A percentile compares a stretch with the other conserved stretches of the same genome.
Conservation (phyloP, 179 eudicot species). For the Spinacia oleracea region DNA sequence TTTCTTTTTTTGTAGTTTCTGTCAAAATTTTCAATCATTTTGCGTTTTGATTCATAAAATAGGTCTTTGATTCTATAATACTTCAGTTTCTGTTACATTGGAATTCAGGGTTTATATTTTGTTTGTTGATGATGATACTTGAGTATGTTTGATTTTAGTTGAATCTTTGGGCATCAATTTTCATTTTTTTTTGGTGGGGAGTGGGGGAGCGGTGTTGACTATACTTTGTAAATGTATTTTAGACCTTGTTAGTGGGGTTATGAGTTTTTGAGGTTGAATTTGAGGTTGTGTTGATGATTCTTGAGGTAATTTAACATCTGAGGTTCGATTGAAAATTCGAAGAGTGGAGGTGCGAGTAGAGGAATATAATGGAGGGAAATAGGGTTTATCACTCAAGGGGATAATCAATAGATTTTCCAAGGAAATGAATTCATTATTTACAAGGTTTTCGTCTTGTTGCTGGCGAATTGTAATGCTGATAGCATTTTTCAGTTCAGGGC, state of each 20-base stretch:
- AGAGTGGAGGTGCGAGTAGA: neutral
- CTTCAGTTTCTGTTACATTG: neutral
- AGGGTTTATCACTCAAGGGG: neutral
- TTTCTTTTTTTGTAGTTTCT: neutral
- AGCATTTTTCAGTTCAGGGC: neutral
- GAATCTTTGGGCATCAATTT: neutral
- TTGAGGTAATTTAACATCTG: neutral
- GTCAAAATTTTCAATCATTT: neutral
- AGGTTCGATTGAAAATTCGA: neutral
- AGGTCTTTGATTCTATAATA: neutral
- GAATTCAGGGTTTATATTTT: neutral
- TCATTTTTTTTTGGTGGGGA: neutral
- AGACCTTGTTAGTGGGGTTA: neutral
- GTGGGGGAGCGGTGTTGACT: too few species aligned
- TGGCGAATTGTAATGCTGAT: neutral
- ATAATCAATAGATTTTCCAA: neutral
- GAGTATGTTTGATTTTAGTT: constrained; percentile 12
- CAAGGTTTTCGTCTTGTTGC: neutral
- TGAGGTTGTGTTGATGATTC: neutral
- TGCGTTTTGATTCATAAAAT: neutral
- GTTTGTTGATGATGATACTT: neutral
- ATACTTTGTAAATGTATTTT: neutral
- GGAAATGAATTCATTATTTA: neutral
- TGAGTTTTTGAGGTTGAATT: neutral
- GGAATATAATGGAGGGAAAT: neutral